Evolutionary conservation across 768 basidiomycete genomes (phyloP), one percentile per base, ranked within the genome.

Genomic region (Naematelia aurantialba): DNA sequence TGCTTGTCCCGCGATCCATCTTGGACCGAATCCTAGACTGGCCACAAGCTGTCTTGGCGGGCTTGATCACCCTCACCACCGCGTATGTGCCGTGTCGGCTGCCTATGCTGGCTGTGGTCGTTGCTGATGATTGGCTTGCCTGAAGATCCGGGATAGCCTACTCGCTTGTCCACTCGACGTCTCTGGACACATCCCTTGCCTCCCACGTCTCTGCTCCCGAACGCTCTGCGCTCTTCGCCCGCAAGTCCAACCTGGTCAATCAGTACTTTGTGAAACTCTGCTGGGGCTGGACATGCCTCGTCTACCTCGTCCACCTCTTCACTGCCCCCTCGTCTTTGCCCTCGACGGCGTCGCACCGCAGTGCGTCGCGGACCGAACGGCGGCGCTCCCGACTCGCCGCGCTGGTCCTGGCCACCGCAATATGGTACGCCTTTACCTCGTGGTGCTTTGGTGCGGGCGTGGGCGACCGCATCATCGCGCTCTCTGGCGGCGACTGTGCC

Each of bases 241-340:
- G 80, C 67, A 93, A 93, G 76, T 78, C 81, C 65, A 97, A 92
- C 72, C 50, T 82, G 1, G 81, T 98, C 72, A 98, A 97, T 71
- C 82, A 86, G 58, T 79, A 83, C 67, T 93, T 94, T 78, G 89
- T 93, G 73, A 98, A 98, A 79, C 81, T 83, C 53, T 85, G 87
- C 22, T 96, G 94, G 92, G 89, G 79, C 0, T 96, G 92, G 91
- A 92, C 91, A 1, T 82, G 89, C 5, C 80, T 80, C 30, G 80
- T 83, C 0, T 90, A 69, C 57, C 50, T 74, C 21, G n/a, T 55
- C 12, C 69, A 73, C 50, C 62, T 69, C 34, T 48, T 68, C 54
- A 47, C 72, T 10, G 42, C 72, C 0, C 60, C 68, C 24, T 31
- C 47, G 1, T 30, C 53, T 3, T 19, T 21, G n/a, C 19, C 21